A percentile compares a stretch with the other conserved stretches of the same genome.
These are phyloP conservation scores for Boletus sensibilis DNA, from an alignment of 768 basidiomycete genomes.

Conservation along the genomic window DNA sequence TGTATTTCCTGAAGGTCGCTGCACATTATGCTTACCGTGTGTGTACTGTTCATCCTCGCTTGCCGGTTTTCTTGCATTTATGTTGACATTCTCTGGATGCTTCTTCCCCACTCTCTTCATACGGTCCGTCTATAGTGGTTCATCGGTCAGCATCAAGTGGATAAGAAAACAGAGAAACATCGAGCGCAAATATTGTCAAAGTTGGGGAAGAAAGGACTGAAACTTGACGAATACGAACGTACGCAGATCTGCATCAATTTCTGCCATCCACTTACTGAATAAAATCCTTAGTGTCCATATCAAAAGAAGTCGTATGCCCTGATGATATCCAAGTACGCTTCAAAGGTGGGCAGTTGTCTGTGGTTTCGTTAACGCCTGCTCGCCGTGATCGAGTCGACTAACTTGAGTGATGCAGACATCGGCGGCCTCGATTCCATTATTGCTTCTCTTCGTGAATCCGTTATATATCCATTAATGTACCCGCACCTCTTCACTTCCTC, in stretches of 20 bases:
- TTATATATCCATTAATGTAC: conserved; percentile 92
- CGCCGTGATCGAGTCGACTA: background rate
- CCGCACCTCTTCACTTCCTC: conserved; percentile 83
- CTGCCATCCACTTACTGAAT: background rate
- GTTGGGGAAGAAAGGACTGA: conserved; percentile 67
- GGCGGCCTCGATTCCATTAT: conserved; percentile 93
- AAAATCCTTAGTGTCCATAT: conserved; percentile 63
- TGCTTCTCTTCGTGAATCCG: conserved; percentile 85
- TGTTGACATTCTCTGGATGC: background rate
- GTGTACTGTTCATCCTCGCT: conserved; percentile 24
- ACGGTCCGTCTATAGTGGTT: conserved; percentile 52
- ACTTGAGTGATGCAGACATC: conserved; percentile 53
- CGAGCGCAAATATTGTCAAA: conserved; percentile 68
- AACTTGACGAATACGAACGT: conserved; percentile 92
- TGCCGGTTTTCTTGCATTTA: background rate
- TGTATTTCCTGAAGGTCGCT: conserved; percentile 55
- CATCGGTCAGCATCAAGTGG: conserved; percentile 48
- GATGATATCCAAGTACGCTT: conserved; percentile 83
- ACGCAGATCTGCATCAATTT: conserved; percentile 26
- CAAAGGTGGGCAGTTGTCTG: conserved; percentile 47
- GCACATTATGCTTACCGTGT: conserved; percentile 75
- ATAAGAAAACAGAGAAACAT: conserved; percentile 65
- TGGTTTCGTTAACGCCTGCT: background rate
- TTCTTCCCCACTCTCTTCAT: background rate
- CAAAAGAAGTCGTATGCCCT: conserved; percentile 90